Conservation (phyloP, 129 eudicot genomes). For the Escallonia rubra region DNA sequence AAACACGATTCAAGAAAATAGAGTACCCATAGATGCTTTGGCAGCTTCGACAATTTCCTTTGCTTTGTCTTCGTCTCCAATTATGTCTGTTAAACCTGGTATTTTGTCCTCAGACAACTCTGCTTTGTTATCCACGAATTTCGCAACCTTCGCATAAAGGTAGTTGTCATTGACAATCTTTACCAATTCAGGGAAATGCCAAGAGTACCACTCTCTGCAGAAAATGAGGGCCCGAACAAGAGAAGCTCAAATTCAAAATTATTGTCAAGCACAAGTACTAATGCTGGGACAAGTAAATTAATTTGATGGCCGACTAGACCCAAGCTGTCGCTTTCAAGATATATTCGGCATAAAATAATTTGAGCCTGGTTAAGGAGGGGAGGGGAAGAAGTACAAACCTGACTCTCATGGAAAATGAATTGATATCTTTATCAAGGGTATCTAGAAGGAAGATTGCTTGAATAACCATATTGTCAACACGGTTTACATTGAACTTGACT, state of each 20-base stretch:
- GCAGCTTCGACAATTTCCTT: conserved; percentile 95
- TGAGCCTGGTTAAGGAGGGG: not conserved
- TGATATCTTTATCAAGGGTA: conserved; percentile 87
- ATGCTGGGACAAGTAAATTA: not conserved
- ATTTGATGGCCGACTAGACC: not conserved
- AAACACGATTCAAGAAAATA: not conserved
- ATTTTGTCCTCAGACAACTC: conserved; percentile 68
- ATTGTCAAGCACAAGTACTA: not conserved
- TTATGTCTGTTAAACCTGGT: conserved; percentile 55
- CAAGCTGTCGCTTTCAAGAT: not conserved
- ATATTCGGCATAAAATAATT: not conserved
- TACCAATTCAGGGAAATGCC: conserved; percentile 98
- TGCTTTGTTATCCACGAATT: conserved; percentile 71
- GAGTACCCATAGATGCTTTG: conserved; percentile 94
- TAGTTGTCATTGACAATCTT: conserved; percentile 92
- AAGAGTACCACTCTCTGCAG: conserved; percentile 90
- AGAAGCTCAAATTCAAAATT: not conserved
- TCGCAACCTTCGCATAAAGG: conserved; percentile 80
- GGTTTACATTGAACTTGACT: conserved; percentile 91
- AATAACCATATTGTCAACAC: conserved; percentile 92
- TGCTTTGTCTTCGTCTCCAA: conserved; percentile 96
- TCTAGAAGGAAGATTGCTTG: conserved; percentile 90
- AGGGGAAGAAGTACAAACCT: conserved; percentile 41
- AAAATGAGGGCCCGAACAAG: not conserved
- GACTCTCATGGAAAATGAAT: conserved; percentile 90